A percentile compares a stretch with the other conserved stretches of the same genome.
Evolutionary conservation across 73 alveolate genomes (phyloP).

Genomic region (Tetrahymena thermophila): DNA sequence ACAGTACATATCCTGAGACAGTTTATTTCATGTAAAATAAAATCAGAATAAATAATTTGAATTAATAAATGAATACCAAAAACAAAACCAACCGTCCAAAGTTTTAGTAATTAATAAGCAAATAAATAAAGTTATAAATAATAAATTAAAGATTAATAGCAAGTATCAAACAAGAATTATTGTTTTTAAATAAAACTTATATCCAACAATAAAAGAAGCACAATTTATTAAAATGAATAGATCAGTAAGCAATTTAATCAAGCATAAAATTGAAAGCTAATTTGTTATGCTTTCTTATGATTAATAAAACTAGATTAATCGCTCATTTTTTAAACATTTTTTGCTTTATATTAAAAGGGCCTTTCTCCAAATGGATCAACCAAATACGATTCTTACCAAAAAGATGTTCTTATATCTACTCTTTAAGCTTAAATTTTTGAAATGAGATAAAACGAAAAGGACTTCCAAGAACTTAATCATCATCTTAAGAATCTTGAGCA

Average conservation of each 20-base stretch:
- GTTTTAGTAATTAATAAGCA: background rate
- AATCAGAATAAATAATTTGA: background rate
- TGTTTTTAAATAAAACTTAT: background rate
- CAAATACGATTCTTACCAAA: constrained; percentile 26
- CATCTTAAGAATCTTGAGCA: constrained; percentile 33
- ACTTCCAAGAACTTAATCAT: constrained; percentile 13
- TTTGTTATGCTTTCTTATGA: background rate
- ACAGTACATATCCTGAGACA: background rate
- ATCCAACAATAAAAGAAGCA: background rate
- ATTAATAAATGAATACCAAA: background rate
- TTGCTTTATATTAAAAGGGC: background rate
- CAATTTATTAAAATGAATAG: background rate
- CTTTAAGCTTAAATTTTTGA: constrained; percentile 35
- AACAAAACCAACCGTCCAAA: background rate
- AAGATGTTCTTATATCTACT: constrained; percentile 28
- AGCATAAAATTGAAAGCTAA: background rate
- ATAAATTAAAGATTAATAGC: background rate
- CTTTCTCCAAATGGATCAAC: constrained; percentile 15
- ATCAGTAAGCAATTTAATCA: background rate
- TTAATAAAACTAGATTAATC: background rate
- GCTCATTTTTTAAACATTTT: background rate
- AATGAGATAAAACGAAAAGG: constrained; percentile 33
- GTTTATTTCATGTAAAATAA: background rate
- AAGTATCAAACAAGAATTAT: background rate
- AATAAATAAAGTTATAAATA: background rate